Conservation (phyloP, 192 early-diverging fungal species). For the Podila minutissima region DNA sequence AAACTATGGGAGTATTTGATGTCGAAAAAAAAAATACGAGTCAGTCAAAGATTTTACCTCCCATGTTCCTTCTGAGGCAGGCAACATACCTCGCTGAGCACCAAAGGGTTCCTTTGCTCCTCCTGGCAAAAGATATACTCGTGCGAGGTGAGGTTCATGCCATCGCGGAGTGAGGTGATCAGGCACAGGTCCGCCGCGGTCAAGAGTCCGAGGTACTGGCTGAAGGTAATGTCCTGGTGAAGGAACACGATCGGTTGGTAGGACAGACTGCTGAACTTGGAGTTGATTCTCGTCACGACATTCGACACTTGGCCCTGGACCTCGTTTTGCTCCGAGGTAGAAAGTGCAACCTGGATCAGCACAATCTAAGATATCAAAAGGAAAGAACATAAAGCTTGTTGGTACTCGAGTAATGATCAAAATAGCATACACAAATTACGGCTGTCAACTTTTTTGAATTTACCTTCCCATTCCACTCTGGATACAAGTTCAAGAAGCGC, state of each 20-base stretch:
- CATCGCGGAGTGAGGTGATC: conserved; percentile 93
- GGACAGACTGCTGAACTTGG: conserved; percentile 88
- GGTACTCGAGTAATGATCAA: too few relatives aligned
- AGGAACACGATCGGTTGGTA: conserved; percentile 91
- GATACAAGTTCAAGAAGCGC: conserved; percentile 84
- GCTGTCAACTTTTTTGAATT: too few relatives aligned
- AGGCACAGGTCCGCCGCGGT: conserved; percentile 90
- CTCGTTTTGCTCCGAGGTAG: conserved; percentile 93
- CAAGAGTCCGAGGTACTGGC: conserved; percentile 91
- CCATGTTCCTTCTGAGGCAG: too few relatives aligned
- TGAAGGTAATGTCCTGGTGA: conserved; percentile 91
- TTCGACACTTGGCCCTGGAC: conserved; percentile 86
- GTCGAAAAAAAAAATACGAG: too few relatives aligned
- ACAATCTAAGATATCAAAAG: conserved; percentile 66
- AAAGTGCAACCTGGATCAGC: conserved; percentile 93
- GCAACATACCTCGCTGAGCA: conserved; percentile 81
- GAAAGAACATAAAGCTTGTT: neutral
- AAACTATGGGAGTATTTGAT: conserved; percentile 61
- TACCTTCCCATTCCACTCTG: conserved; percentile 89
- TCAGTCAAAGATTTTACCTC: too few relatives aligned
- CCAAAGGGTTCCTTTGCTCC: conserved; percentile 80
- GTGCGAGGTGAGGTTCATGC: conserved; percentile 97
- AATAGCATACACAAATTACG: too few relatives aligned
- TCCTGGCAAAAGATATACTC: conserved; percentile 94
- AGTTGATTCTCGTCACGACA: conserved; percentile 93